Conservation (phyloP, 345 rosid genomes). For the Sonneratia caseolaris region DNA sequence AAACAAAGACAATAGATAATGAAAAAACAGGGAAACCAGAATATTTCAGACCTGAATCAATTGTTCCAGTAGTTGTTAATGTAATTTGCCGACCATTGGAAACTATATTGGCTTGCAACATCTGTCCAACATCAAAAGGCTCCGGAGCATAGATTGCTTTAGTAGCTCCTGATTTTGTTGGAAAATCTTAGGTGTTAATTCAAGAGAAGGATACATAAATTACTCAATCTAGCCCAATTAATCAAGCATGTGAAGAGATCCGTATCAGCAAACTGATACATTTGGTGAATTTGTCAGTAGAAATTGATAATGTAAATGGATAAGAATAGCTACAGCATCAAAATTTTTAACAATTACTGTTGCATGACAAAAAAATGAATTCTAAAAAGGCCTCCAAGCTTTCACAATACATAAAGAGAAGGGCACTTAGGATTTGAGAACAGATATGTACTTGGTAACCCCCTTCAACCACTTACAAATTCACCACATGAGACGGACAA, state of each 20-base stretch:
- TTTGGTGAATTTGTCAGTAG: neutral
- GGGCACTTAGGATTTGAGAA: too few relatives aligned
- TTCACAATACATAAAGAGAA: too few relatives aligned
- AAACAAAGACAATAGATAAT: neutral
- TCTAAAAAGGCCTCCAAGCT: too few relatives aligned
- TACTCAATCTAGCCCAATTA: neutral
- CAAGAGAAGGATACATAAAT: neutral
- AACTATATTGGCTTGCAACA: slow-evolving; percentile 57
- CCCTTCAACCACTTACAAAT: too few relatives aligned
- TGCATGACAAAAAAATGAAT: too few relatives aligned
- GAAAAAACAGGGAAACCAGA: slow-evolving; percentile 12
- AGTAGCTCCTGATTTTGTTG: slow-evolving; percentile 60
- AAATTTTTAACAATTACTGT: neutral
- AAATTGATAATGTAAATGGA: neutral
- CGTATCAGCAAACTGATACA: neutral
- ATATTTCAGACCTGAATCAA: slow-evolving; percentile 68
- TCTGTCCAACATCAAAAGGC: slow-evolving; percentile 81
- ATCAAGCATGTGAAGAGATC: neutral
- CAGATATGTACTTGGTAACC: too few relatives aligned
- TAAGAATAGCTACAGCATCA: neutral
- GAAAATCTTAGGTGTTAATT: slow-evolving; percentile 8
- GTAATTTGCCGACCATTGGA: slow-evolving; percentile 39
- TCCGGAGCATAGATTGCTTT: slow-evolving; percentile 88
- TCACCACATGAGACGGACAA: neutral
- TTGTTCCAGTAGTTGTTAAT: slow-evolving; percentile 55